phyloP scores from a whole-genome alignment of 2,329 filamentous ascomycete species.

The Mycosphaerella sp. region DNA sequence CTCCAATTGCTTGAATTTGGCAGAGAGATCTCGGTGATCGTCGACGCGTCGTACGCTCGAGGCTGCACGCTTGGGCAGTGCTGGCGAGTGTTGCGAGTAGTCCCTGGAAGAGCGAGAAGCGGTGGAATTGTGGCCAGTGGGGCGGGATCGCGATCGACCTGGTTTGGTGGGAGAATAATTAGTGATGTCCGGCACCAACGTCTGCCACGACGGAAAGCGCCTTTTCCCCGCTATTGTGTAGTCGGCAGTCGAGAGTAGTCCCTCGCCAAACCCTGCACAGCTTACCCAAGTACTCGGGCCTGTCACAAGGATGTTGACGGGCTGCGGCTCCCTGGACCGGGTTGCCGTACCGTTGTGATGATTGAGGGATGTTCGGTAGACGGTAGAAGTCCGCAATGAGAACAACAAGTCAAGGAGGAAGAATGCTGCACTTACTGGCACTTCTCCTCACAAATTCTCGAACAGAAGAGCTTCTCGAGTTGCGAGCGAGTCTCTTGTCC shows the following conservation, averaged over 20 bases:
- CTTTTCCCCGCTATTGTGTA: neutral
- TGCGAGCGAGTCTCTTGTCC: conserved; percentile 6
- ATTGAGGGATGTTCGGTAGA: no score
- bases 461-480: neutral
- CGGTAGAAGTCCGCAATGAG: neutral
- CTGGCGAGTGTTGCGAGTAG: conserved; percentile 1
- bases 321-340: no score
- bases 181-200: neutral
- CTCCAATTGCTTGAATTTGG: conserved; percentile 4
- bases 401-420: neutral
- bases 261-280: no score
- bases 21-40: conserved; percentile 3
- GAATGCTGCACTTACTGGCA: conserved; percentile 1
- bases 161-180: neutral
- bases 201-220: neutral
- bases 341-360: no score
- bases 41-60: neutral
- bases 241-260: neutral
- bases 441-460: conserved; percentile 6
- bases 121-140: neutral
- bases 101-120: conserved; percentile 1
- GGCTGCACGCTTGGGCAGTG: neutral
- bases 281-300: no score
- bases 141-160: conserved; percentile 3
- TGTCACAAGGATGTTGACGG: no score